Base-by-base conservation (phyloP, 371 early-diverging fungal genomes). In the Saksenaea vasiformis region DNA sequence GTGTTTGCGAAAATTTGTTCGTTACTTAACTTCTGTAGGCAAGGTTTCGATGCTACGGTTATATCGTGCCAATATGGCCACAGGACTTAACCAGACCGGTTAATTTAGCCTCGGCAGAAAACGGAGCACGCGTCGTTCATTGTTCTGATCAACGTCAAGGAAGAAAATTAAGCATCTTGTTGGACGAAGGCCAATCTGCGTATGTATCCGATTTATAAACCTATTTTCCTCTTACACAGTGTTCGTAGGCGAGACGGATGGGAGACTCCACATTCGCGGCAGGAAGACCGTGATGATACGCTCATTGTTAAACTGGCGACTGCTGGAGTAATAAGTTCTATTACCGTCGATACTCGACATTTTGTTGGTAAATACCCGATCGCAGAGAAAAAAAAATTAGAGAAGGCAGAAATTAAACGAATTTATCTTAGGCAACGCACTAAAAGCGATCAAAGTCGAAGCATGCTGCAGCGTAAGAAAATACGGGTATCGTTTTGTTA, bases 11-110 rank as follows among this genome's bases (percentile, higher is more conserved):
- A 58, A 44, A 58, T 22, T 39, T 44, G 47, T 38, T 10, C 26
- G 28, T 35, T 13, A 35, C 34, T 57, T 4, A 36, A 14, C 27
- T 28, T 26, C 9, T 22, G 54, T 56, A 85, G 85, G 84, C 85
- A 31, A 88, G 95, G 17, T 84, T 94, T 59, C 85, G 94, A 24
- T 87, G 86, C 36, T 92, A 87, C 70, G 95, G 95, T 2, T 76
- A 76, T 13, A 86, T 93, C 44, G 69, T 72, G 22, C 86, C 89
- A 44, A 72, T 79, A 53, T 82, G 82, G 78, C 73, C 82, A 3
- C 28, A 60, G 4, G 31, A 39, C 41, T 61, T 62, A 44, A 60
- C 69, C n/a, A 82, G 83, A 14, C 62, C 81, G 8, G 65, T 87
- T 34, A 93, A 95, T 62, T 69, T 96, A 54, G 90, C 92, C 0